phyloP scores from a whole-genome alignment of 495 filamentous ascomycete genomes.

The Aspergillus sclerotiicarbonarius region DNA sequence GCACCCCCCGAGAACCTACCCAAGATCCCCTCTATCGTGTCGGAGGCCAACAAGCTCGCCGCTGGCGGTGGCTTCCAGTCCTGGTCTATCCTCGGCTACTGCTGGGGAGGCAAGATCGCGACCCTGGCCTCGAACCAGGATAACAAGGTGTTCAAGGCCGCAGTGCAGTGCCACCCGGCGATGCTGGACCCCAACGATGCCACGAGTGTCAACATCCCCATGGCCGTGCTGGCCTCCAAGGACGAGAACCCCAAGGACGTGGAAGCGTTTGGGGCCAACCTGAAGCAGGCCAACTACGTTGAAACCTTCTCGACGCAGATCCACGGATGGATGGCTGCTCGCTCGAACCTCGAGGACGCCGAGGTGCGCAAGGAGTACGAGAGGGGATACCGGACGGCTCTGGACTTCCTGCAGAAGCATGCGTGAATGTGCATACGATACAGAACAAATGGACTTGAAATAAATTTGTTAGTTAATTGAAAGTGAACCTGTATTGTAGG shows the following conservation, averaged over 20 bases:
- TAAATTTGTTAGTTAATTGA: too few species aligned
- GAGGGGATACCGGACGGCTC: slow-evolving; percentile 69
- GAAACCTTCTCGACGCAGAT: slow-evolving; percentile 80
- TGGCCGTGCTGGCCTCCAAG: slow-evolving; percentile 63
- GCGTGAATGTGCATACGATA: slow-evolving; percentile 42
- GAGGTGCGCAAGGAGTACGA: slow-evolving; percentile 73
- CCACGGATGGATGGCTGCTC: slow-evolving; percentile 90
- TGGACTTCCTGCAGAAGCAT: slow-evolving; percentile 75
- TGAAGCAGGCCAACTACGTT: slow-evolving; percentile 66
- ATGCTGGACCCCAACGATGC: slow-evolving; percentile 80
- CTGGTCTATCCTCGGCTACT: slow-evolving; percentile 89
- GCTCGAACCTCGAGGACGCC: slow-evolving; percentile 63
- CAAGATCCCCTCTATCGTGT: slow-evolving; percentile 62
- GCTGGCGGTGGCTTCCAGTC: slow-evolving; percentile 52
- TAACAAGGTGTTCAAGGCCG: slow-evolving; percentile 65
- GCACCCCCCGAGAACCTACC: slow-evolving; percentile 60
- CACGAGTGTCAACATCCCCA: slow-evolving; percentile 59
- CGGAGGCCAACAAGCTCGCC: slow-evolving; percentile 49
- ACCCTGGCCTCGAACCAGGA: slow-evolving; percentile 56
- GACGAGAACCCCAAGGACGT: slow-evolving; percentile 68
- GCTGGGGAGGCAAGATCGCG: slow-evolving; percentile 88
- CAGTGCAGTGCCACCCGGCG: slow-evolving; percentile 75
- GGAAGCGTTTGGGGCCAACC: slow-evolving; percentile 63
- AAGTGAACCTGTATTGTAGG: too few species aligned
- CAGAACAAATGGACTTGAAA: too few species aligned